Conservation (phyloP, 495 filamentous ascomycete genomes). For the Penicillium verhagenii region DNA sequence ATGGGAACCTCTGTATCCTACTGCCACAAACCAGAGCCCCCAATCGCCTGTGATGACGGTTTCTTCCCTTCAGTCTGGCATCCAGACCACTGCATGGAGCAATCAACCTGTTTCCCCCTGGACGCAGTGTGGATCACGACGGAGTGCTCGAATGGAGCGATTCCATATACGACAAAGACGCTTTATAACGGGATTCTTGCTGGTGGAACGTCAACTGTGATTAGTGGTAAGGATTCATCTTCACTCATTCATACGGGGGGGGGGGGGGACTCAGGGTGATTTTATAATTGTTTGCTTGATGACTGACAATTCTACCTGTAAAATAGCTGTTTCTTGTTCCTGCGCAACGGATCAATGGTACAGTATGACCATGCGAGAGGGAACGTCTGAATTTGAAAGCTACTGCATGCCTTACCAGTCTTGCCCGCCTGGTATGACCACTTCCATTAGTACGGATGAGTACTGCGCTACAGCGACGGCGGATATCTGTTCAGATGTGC, state of each 20-base stretch:
- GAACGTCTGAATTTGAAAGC: conserved; percentile 9
- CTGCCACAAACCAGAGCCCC: conserved; percentile 17
- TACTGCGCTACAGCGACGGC: conserved; percentile 19
- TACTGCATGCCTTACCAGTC: conserved; percentile 28
- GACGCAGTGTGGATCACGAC: conserved; percentile 28
- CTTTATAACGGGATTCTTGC: conserved; percentile 22
- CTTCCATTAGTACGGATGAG: conserved; percentile 9
- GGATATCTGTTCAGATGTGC: conserved; percentile 6
- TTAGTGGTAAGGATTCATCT: conserved; percentile 13
- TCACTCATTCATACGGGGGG: too few relatives aligned
- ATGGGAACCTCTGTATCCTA: conserved; percentile 24
- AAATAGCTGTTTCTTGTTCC: conserved; percentile 21
- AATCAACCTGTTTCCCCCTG: conserved; percentile 26
- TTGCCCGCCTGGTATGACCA: conserved; percentile 25
- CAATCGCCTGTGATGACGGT: conserved; percentile 19
- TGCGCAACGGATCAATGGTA: conserved; percentile 27
- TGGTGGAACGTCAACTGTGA: conserved; percentile 16
- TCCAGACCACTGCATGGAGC: conserved; percentile 28
- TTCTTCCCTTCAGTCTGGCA: conserved; percentile 31
- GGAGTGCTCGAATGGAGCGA: conserved; percentile 25
- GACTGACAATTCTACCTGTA: neutral
- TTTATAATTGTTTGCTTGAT: neutral
- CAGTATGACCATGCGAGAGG: conserved; percentile 15
- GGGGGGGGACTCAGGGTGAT: too few relatives aligned
- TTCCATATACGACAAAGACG: conserved; percentile 22